Percentiles rank a stretch among this genome's conserved stretches.
phyloP scores from a whole-genome alignment of 2,329 filamentous ascomycete genomes.

The Karstenula rhodostoma region DNA sequence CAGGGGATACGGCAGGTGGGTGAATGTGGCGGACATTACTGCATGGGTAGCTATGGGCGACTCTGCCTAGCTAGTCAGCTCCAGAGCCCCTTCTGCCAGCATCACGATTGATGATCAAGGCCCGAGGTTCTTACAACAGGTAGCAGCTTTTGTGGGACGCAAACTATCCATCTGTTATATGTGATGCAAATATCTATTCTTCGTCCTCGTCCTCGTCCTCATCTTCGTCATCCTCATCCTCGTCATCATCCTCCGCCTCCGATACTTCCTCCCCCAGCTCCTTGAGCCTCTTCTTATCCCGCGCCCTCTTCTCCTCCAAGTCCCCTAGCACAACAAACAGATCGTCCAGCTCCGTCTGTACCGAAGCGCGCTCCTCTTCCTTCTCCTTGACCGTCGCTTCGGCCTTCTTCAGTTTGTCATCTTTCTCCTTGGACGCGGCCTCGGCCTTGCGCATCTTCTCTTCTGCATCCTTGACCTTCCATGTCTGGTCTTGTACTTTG shows the following conservation, averaged over 20 bases:
- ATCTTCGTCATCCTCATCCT: constrained; percentile 40
- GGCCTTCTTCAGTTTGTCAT: constrained; percentile 53
- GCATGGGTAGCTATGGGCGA: too few species aligned
- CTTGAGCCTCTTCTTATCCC: constrained; percentile 57
- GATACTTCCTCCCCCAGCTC: constrained; percentile 55
- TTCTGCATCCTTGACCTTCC: constrained; percentile 56
- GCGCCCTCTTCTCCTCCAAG: constrained; percentile 55
- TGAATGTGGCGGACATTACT: too few species aligned
- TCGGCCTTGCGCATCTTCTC: constrained; percentile 53
- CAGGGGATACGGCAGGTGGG: too few species aligned
- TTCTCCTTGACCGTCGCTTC: constrained; percentile 51
- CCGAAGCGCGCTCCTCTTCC: constrained; percentile 45
- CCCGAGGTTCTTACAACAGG: too few species aligned
- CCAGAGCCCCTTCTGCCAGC: neutral
- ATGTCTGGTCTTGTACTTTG: constrained; percentile 54
- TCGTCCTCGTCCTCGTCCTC: constrained; percentile 27
- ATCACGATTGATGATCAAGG: neutral
- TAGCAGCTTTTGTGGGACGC: neutral
- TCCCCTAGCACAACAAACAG: constrained; percentile 58
- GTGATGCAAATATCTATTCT: neutral
- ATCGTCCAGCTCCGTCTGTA: constrained; percentile 57
- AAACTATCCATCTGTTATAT: neutral
- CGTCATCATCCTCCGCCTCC: constrained; percentile 51
- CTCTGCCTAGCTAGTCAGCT: neutral
- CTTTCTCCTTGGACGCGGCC: constrained; percentile 51